Base-by-base conservation (phyloP, 2,329 filamentous ascomycete species). In the Neonectria faginata region DNA sequence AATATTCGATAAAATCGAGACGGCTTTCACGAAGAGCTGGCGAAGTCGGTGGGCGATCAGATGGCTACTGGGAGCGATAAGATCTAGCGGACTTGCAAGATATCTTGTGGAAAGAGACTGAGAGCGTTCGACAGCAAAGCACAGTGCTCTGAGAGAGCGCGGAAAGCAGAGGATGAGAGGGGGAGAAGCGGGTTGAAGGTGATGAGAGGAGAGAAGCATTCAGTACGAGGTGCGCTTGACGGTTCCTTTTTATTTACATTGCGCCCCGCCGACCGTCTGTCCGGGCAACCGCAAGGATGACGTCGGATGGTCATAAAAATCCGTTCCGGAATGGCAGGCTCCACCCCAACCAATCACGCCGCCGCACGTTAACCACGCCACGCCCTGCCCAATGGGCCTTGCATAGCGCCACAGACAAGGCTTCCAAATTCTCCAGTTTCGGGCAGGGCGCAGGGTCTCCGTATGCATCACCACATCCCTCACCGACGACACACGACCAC, bases 1-100 rank as follows among this genome's bases (percentile, higher is more conserved):
- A 79, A 77, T 83, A 79, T 77, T 84, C 80, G 81, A 85, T 82
- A 77, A 64, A 78, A 76, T 82, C 79, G 81, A 84, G 79, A 72
- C 66, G 65, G 80, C 76, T 79, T 83, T 81, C 70, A 75, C 75
- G 65, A 78, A 80, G 78, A 82, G 66, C 56, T 64, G 66, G 60
- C 66, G 59, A 79, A 82, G 82, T 84, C 81, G 80, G 79, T 63
- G 76, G 76, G 78, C 81, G 81, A 86, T 83, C 82, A 82, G 69
- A 82, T 81, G 78, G 80, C 79, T 76, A 54, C 31, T 68, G 71
- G 70, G 64, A 78, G 80, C 81, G 77, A 82, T 79, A 76, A 81
- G 83, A 84, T 85, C 82, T 84, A 82, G 73, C 80, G 68, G 79
- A 81, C 79, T 81, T 77, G 62, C 53, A 57, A 63, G 64, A 65